These are phyloP conservation scores for Hypericum perforatum DNA, from an alignment of 345 rosid species.

Conservation along the genomic window DNA sequence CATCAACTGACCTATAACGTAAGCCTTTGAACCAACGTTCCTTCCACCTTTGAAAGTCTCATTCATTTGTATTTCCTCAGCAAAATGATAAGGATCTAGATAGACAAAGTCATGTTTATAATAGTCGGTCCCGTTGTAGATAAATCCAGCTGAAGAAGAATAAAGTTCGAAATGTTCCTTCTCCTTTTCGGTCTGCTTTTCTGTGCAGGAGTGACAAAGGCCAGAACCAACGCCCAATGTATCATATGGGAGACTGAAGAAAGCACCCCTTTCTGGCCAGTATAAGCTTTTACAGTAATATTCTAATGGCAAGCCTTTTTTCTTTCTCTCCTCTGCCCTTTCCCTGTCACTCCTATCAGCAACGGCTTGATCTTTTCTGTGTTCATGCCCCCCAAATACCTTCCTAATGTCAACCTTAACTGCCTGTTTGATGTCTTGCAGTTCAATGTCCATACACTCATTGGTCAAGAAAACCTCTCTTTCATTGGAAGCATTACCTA, in stretches of 20 bases:
- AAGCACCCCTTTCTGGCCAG: slow-evolving; percentile 58
- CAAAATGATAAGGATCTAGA: slow-evolving; percentile 31
- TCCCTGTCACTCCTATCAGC: slow-evolving; percentile 37
- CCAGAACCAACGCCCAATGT: slow-evolving; percentile 41
- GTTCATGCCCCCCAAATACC: slow-evolving; percentile 57
- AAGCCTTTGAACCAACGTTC: slow-evolving; percentile 54
- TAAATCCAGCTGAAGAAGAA: slow-evolving; percentile 22
- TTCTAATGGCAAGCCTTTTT: slow-evolving; percentile 34
- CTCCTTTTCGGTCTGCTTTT: slow-evolving; percentile 22
- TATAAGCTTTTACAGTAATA: slow-evolving; percentile 55
- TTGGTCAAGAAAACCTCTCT: slow-evolving; percentile 54
- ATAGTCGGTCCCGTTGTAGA: slow-evolving; percentile 31
- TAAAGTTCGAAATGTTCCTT: slow-evolving; percentile 27
- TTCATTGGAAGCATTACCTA: slow-evolving; percentile 46
- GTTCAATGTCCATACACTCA: slow-evolving; percentile 35
- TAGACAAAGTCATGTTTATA: slow-evolving; percentile 44
- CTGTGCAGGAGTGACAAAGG: slow-evolving; percentile 38
- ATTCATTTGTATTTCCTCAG: slow-evolving; percentile 13
- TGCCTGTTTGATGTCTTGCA: slow-evolving; percentile 34
- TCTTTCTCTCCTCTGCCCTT: slow-evolving; percentile 46
- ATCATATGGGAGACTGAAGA: slow-evolving; percentile 39
- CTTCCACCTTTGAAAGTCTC: slow-evolving; percentile 45
- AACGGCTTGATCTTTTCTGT: slow-evolving; percentile 32
- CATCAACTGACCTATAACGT: slow-evolving; percentile 51
- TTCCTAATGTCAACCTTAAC: slow-evolving; percentile 31